phyloP scores from a whole-genome alignment of 441 rosid genomes.

The Croton setiger region DNA sequence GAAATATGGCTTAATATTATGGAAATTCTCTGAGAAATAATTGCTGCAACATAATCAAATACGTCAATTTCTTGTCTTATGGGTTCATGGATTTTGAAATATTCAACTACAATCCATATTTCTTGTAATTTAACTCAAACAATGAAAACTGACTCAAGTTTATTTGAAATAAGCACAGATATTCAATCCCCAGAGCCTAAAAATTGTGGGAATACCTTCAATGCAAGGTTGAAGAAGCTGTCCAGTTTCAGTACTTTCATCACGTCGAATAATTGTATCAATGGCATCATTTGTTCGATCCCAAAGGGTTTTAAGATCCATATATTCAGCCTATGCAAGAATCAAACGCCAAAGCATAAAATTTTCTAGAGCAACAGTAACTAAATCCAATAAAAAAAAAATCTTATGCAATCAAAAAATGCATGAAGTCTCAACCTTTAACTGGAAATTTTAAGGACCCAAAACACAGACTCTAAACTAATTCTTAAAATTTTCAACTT shows the following conservation, averaged over 20 bases:
- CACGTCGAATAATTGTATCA: constrained; percentile 82
- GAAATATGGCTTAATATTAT: not conserved
- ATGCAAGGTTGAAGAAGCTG: constrained; percentile 95
- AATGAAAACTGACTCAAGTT: constrained; percentile 2
- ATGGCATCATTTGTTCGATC: constrained; percentile 88
- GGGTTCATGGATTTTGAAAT: not conserved
- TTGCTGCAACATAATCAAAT: not conserved
- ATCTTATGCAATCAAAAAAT: constrained; percentile 1
- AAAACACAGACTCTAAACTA: not conserved
- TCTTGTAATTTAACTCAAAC: constrained; percentile 2
- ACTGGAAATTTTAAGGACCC: not conserved
- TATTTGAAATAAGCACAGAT: not conserved
- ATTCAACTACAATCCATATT: constrained; percentile 3
- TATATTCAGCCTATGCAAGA: constrained; percentile 70
- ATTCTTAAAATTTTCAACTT: not conserved
- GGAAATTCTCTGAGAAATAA: not conserved
- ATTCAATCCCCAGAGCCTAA: not conserved
- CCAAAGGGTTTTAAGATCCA: constrained; percentile 71
- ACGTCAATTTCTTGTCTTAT: not conserved
- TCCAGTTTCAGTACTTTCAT: constrained; percentile 77
- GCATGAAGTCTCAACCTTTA: not conserved
- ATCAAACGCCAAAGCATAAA: constrained; percentile 1
- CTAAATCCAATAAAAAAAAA: not conserved
- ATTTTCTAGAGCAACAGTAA: constrained; percentile 10
- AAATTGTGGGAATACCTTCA: constrained; percentile 56